A percentile compares a stretch with the other conserved stretches of the same genome.
phyloP scores from a whole-genome alignment of 495 filamentous ascomycete genomes.

The Penicillium chermesinum region DNA sequence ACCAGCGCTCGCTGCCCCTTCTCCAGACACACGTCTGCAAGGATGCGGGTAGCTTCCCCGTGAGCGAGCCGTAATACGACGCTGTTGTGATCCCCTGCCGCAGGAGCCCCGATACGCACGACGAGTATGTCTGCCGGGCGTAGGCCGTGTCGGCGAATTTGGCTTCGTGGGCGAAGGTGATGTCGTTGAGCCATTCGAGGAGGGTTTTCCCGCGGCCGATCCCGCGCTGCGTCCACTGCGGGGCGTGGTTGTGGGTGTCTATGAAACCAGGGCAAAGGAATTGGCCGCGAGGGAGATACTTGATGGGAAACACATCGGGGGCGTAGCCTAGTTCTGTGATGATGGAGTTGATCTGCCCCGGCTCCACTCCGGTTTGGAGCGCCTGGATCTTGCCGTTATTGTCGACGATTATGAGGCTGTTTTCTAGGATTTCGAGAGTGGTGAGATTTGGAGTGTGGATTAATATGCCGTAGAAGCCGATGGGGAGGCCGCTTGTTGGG shows the following conservation, averaged over 20 bases:
- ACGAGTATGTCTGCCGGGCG: slow-evolving; percentile 47
- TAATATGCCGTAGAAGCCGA: slow-evolving; percentile 48
- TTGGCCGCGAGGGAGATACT: slow-evolving; percentile 40
- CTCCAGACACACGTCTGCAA: slow-evolving; percentile 52
- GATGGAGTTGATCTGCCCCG: slow-evolving; percentile 17
- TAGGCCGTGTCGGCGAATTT: slow-evolving; percentile 50
- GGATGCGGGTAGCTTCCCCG: slow-evolving; percentile 50
- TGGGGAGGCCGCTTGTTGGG: slow-evolving; percentile 16
- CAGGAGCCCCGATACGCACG: slow-evolving; percentile 52
- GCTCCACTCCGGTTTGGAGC: slow-evolving; percentile 17
- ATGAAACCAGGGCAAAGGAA: slow-evolving; percentile 59
- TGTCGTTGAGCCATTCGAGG: slow-evolving; percentile 53
- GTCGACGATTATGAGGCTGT: slow-evolving; percentile 40
- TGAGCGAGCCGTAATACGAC: slow-evolving; percentile 61
- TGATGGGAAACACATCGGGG: slow-evolving; percentile 30
- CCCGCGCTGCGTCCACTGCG: slow-evolving; percentile 58
- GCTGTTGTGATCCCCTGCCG: slow-evolving; percentile 63
- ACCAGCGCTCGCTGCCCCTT: slow-evolving; percentile 60
- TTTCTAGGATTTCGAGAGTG: slow-evolving; percentile 44
- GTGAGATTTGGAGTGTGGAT: slow-evolving; percentile 43
- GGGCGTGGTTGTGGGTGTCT: slow-evolving; percentile 63
- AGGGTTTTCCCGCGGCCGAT: slow-evolving; percentile 54
- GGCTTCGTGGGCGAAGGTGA: slow-evolving; percentile 61
- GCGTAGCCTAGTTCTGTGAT: slow-evolving; percentile 25
- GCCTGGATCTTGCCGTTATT: slow-evolving; percentile 38